Percentiles rank a stretch among this genome's conserved stretches.
These are phyloP conservation scores for Fragaria iinumae DNA, from an alignment of 306 rosid genomes.

Conservation along the genomic window DNA sequence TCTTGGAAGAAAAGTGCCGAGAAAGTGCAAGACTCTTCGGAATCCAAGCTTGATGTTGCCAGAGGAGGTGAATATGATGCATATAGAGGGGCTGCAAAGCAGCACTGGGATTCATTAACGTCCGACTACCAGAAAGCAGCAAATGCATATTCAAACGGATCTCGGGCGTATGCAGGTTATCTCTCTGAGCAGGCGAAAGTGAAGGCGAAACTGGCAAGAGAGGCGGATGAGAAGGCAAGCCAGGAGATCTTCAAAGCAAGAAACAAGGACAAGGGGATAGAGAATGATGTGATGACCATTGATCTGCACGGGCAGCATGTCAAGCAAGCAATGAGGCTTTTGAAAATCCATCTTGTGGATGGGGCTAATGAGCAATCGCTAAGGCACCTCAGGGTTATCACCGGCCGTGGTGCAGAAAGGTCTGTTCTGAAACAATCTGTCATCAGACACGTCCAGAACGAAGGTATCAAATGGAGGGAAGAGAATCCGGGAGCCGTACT, in stretches of 20 bases:
- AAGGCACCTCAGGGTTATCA: conserved; percentile 76
- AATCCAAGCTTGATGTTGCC: conserved; percentile 52
- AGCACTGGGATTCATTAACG: conserved; percentile 69
- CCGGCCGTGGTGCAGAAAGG: conserved; percentile 85
- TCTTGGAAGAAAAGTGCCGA: conserved; percentile 65
- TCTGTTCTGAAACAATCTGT: conserved; percentile 89
- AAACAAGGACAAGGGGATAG: conserved; percentile 61
- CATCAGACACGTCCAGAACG: conserved; percentile 42
- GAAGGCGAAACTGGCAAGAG: conserved; percentile 62
- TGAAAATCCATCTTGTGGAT: conserved; percentile 66
- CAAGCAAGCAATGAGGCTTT: conserved; percentile 71
- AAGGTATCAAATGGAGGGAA: conserved; percentile 69
- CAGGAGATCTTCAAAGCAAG: conserved; percentile 68
- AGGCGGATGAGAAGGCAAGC: conserved; percentile 83
- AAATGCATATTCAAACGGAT: conserved; percentile 55
- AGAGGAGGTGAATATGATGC: conserved; percentile 63
- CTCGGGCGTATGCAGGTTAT: conserved; percentile 62
- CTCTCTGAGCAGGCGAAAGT: conserved; percentile 87
- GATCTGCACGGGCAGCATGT: conserved; percentile 97
- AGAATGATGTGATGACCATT: conserved; percentile 71
- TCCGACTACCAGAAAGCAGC: conserved; percentile 73
- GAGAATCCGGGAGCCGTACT: conserved; percentile 77
- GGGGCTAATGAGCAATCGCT: conserved; percentile 73
- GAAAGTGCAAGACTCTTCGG: conserved; percentile 60
- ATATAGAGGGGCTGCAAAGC: conserved; percentile 57